Percentiles rank a stretch among this genome's conserved stretches.
Conservation (phyloP, 805 yeast species). For the Cyberlindnera euphorbiae region DNA sequence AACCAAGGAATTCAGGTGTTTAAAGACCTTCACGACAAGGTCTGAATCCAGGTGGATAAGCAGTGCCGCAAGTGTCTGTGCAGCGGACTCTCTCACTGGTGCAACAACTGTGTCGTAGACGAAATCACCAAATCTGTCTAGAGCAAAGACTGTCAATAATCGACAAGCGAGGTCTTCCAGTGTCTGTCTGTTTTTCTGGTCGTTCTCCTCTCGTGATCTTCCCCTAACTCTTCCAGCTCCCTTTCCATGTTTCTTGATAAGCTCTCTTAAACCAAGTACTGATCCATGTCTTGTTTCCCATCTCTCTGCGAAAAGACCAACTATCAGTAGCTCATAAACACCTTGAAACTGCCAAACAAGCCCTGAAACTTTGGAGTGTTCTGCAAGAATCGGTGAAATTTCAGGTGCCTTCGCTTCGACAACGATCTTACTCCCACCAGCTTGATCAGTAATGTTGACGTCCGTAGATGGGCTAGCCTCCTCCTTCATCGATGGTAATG, state of each 20-base stretch:
- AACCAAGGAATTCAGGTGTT: slow-evolving; percentile 62
- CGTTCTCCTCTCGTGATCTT: slow-evolving; percentile 56
- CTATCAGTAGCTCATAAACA: slow-evolving; percentile 72
- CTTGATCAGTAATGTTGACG: slow-evolving; percentile 69
- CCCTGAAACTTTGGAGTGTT: slow-evolving; percentile 66
- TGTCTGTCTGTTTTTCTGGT: slow-evolving; percentile 56
- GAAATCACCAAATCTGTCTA: slow-evolving; percentile 95
- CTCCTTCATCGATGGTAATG: slow-evolving; percentile 12
- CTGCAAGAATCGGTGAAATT: slow-evolving; percentile 61
- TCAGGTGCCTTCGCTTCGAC: slow-evolving; percentile 71
- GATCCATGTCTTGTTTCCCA: slow-evolving; percentile 99
- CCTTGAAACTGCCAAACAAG: slow-evolving; percentile 94
- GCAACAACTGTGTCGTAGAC: slow-evolving; percentile 97
- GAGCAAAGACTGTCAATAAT: slow-evolving; percentile 77
- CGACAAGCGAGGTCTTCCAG: slow-evolving; percentile 87
- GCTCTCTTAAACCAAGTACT: slow-evolving; percentile 84
- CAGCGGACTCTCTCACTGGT: slow-evolving; percentile 95
- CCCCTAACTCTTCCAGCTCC: slow-evolving; percentile 82
- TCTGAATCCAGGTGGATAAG: slow-evolving; percentile 61
- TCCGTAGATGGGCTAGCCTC: slow-evolving; percentile 21
- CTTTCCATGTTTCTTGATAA: slow-evolving; percentile 73
- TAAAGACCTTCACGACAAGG: slow-evolving; percentile 57
- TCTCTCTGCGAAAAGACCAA: slow-evolving; percentile 73
- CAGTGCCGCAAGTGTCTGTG: slow-evolving; percentile 89
- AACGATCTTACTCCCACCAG: slow-evolving; percentile 76